These are phyloP conservation scores for Sarocladium strictum DNA, from an alignment of 2,329 filamentous ascomycete genomes.

Conservation along the genomic window DNA sequence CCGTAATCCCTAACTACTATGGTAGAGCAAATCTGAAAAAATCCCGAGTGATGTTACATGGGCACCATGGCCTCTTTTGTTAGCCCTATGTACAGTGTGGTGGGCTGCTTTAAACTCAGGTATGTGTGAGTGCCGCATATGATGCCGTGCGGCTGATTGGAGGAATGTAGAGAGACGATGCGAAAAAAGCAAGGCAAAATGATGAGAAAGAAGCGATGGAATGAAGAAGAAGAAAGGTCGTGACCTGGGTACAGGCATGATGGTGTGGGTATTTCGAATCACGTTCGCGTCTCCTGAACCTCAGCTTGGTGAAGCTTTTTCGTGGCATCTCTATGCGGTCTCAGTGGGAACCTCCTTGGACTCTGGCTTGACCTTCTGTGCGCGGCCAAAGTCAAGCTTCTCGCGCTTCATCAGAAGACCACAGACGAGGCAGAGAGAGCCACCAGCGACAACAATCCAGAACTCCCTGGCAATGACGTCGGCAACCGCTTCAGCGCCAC, in stretches of 20 bases:
- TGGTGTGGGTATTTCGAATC: not conserved
- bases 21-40: not conserved
- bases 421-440: conserved; percentile 19
- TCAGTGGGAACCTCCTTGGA: conserved; percentile 3
- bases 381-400: conserved; percentile 18
- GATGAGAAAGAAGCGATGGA: not conserved
- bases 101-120: not conserved
- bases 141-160: not conserved
- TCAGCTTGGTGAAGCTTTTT: too few relatives aligned
- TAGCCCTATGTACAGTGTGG: not conserved
- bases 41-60: not conserved
- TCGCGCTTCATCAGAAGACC: conserved; percentile 23
- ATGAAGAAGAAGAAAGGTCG: not conserved
- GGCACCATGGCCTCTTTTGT: not conserved
- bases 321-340: not conserved
- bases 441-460: conserved; percentile 20
- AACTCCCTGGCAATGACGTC: conserved; percentile 20
- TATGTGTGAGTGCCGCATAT: not conserved
- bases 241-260: not conserved
- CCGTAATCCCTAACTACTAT: not conserved
- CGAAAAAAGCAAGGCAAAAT: not conserved
- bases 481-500: conserved; percentile 19
- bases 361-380: conserved; percentile 1
- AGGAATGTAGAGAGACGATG: not conserved
- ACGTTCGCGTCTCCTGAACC: not conserved